Evolutionary conservation across 768 basidiomycete genomes (phyloP).

Genomic region (Postia placenta): DNA sequence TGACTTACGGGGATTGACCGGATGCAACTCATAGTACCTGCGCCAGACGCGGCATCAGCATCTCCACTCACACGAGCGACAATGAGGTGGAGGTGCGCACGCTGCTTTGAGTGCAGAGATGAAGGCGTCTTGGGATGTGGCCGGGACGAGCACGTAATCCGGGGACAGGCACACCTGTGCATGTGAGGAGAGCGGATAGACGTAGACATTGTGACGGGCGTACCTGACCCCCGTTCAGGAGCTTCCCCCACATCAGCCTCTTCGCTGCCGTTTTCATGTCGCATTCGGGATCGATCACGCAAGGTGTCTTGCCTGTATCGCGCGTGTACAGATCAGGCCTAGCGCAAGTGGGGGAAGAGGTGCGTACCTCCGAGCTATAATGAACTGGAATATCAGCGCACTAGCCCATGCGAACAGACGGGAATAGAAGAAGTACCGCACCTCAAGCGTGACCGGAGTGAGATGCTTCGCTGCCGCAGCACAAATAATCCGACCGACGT

Average conservation of each 20-base stretch:
- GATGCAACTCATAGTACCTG: conserved; percentile 55
- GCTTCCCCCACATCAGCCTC: conserved; percentile 81
- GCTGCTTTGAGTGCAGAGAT: conserved; percentile 35
- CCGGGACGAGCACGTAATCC: conserved; percentile 44
- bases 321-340: too few species aligned
- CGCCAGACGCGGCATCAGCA: conserved; percentile 19
- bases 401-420: too few species aligned
- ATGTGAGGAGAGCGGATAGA: neutral
- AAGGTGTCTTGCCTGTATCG: conserved; percentile 59
- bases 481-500: conserved; percentile 41
- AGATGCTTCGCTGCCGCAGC: conserved; percentile 70
- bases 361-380: conserved; percentile 48
- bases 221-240: conserved; percentile 58
- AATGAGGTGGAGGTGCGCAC: conserved; percentile 26
- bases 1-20: conserved; percentile 34
- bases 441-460: conserved; percentile 58
- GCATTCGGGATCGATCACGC: conserved; percentile 55
- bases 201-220: neutral
- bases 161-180: conserved; percentile 63
- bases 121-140: conserved; percentile 31
- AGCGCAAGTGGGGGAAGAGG: too few species aligned
- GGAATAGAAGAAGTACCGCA: too few species aligned
- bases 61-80: too few species aligned
- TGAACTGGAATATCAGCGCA: too few species aligned
- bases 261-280: conserved; percentile 61